Evolutionary conservation across 2,329 filamentous ascomycete species (phyloP), one percentile per base, ranked within the genome.

Genomic region (Fusarium tuaranense): DNA sequence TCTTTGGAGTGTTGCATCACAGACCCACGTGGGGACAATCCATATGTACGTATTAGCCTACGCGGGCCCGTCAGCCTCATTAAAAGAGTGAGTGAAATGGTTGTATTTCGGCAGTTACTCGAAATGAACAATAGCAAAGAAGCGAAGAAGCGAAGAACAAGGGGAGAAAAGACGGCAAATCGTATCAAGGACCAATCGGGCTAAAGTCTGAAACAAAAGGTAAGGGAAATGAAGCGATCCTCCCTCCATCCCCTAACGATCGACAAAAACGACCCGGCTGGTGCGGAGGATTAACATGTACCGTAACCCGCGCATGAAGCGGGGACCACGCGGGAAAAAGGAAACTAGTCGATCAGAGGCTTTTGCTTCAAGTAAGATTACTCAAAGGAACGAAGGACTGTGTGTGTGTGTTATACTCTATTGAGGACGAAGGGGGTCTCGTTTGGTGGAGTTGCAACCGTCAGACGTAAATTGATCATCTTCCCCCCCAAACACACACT

Each of bases 381-480:
- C 46, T 16, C 46, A 41, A 44, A 22, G 30, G 22, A 18, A 48
- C n/a, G 44, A 14, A 16, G 32, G 39, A 63, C 53, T 62, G 63
- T 61, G 27, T 34, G 5, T n/a, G n/a, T 20, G 38, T 34, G 5
- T 12, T 34, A 7, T 12, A 36, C 18, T 53, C 3, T 22, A 27
- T 13, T 14, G 32, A 39, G 22, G 41, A 48, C 18, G 20, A 36
- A 32, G 32, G 55, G 55, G 34, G 55, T 6, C 14, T 4, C n/a
- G 3, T 25, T n/a, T 53, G 38, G 51, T 53, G 62, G 66, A 60
- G 72, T 67, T 75, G n/a, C 36, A 60, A 61, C 67, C 63, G 72
- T 75, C 59, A 59, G 62, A 63, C 30, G 13, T 72, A 44, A 20
- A 70, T 58, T 66, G 71, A 74, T 71, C 60, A 51, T 53, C 63